Evolutionary conservation across 768 basidiomycete species (phyloP).

Genomic region (Mycena capillaripes): DNA sequence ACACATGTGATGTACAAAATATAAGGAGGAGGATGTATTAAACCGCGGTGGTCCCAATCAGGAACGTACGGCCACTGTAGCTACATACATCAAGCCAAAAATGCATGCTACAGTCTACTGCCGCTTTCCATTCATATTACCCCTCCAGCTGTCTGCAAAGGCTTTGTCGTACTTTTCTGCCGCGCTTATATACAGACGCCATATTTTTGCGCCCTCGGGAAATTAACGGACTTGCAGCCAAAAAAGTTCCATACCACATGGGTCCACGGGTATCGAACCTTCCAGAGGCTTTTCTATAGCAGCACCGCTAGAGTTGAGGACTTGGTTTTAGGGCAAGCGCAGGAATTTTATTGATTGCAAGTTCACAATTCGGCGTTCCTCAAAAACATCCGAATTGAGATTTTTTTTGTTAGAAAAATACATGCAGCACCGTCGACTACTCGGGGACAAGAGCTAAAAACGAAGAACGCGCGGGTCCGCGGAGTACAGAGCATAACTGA

Average conservation of each 20-base stretch:
- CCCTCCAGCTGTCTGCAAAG: slow-evolving; percentile 32
- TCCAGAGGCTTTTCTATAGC: slow-evolving; percentile 21
- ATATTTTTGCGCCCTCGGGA: slow-evolving; percentile 33
- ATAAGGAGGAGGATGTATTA: too few species aligned
- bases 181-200: slow-evolving; percentile 35
- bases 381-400: neutral
- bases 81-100: too few species aligned
- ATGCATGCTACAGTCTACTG: too few species aligned
- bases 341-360: neutral
- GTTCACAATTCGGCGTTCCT: neutral
- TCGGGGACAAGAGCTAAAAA: neutral
- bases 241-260: slow-evolving; percentile 20
- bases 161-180: slow-evolving; percentile 39
- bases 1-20: slow-evolving; percentile 14
- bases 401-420: neutral
- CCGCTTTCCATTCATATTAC: slow-evolving; percentile 36
- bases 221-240: neutral
- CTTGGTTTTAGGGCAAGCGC: too few species aligned
- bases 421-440: neutral
- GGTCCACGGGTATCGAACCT: slow-evolving; percentile 17
- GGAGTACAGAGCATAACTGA: slow-evolving; percentile 37
- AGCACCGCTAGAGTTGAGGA: too few species aligned
- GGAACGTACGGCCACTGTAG: too few species aligned
- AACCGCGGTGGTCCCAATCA: too few species aligned
- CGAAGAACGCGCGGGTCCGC: slow-evolving; percentile 21